Percentiles rank a stretch among this genome's conserved stretches.
phyloP scores from a whole-genome alignment of 2,329 filamentous ascomycete species.

The Scopulariopsis brevicaulis region DNA sequence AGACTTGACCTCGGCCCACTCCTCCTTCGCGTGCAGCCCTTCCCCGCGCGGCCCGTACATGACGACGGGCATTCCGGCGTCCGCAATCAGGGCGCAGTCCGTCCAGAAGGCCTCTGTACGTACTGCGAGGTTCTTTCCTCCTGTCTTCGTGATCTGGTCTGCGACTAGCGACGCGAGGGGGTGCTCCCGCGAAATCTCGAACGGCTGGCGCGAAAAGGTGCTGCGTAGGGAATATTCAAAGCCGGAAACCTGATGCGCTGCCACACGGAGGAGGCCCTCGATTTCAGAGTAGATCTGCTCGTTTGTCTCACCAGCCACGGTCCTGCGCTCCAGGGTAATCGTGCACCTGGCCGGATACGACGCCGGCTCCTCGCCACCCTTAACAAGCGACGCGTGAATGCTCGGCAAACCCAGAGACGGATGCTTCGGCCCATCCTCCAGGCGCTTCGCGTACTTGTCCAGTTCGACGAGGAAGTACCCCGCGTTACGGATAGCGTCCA shows the following conservation, averaged over 20 bases:
- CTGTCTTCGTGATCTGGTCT: slow-evolving; percentile 13
- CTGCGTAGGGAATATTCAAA: slow-evolving; percentile 28
- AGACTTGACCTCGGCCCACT: slow-evolving; percentile 34
- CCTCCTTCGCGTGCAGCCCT: slow-evolving; percentile 37
- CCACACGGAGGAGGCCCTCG: slow-evolving; percentile 18
- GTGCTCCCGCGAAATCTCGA: slow-evolving; percentile 25
- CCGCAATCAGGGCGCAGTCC: slow-evolving; percentile 33
- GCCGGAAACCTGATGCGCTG: slow-evolving; percentile 17
- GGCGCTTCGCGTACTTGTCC: slow-evolving; percentile 23
- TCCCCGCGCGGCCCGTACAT: slow-evolving; percentile 33
- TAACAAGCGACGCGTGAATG: slow-evolving; percentile 34
- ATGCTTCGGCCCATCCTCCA: slow-evolving; percentile 18
- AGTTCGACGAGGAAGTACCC: slow-evolving; percentile 34
- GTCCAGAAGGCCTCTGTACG: slow-evolving; percentile 30
- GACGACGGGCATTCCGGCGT: slow-evolving; percentile 30
- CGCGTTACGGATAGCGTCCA: slow-evolving; percentile 36
- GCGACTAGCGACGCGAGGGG: slow-evolving; percentile 23
- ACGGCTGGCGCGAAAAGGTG: slow-evolving; percentile 28
- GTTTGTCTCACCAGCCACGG: slow-evolving; percentile 28
- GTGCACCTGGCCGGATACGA: slow-evolving; percentile 38
- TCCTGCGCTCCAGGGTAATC: slow-evolving; percentile 35
- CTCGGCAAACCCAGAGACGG: slow-evolving; percentile 22
- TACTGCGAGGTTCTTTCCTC: slow-evolving; percentile 15
- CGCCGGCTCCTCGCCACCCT: slow-evolving; percentile 37
- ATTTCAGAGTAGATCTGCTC: slow-evolving; percentile 25